Conservation (phyloP, 2,329 filamentous ascomycete genomes). For the Sphaerulina vaccinii region DNA sequence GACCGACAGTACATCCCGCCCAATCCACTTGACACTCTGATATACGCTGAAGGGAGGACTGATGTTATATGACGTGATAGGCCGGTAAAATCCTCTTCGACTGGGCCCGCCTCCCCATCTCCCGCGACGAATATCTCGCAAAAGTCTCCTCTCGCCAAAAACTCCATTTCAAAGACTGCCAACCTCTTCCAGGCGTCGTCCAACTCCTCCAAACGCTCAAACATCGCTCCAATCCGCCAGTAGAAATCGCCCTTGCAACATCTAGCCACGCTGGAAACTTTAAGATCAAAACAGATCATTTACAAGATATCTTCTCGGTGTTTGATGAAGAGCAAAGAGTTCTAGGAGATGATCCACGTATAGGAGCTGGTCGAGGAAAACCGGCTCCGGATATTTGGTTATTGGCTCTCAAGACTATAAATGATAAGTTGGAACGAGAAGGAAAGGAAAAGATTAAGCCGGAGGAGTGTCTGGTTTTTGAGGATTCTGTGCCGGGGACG, state of each 20-base stretch:
- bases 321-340: constrained; percentile 73
- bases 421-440: constrained; percentile 62
- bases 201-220: constrained; percentile 63
- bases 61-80: too few relatives aligned
- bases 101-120: constrained; percentile 84
- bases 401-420: constrained; percentile 80
- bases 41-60: too few relatives aligned
- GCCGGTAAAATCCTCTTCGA: constrained; percentile 65
- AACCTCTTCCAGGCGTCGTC: constrained; percentile 75
- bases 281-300: constrained; percentile 67
- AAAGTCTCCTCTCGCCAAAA: constrained; percentile 65
- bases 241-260: constrained; percentile 85
- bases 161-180: constrained; percentile 69
- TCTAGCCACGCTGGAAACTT: constrained; percentile 73
- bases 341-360: constrained; percentile 79
- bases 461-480: constrained; percentile 91
- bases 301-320: constrained; percentile 50
- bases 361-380: constrained; percentile 80
- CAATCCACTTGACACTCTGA: not conserved
- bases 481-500: constrained; percentile 90
- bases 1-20: constrained; percentile 41
- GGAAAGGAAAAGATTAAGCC: constrained; percentile 65
- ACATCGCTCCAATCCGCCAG: constrained; percentile 35
- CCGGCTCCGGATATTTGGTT: constrained; percentile 93
- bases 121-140: constrained; percentile 62